Conservation (phyloP, 768 basidiomycete species). For the Symmetrospora coprosmae region DNA sequence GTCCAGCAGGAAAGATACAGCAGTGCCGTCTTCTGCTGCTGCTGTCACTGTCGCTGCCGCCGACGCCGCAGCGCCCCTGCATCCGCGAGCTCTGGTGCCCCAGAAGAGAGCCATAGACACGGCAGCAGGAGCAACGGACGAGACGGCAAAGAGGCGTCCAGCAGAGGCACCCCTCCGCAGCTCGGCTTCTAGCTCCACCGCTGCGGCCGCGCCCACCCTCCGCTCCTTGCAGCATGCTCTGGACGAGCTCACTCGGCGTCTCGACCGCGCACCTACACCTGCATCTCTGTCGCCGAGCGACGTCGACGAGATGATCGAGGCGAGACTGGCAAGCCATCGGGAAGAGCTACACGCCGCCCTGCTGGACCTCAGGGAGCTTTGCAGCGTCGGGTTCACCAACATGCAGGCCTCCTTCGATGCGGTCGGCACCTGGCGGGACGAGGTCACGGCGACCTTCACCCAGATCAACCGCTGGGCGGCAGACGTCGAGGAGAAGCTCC, state of each 20-base stretch:
- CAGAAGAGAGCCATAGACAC: not conserved
- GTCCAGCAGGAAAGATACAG: no score
- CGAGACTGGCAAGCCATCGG: not conserved
- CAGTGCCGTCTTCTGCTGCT: no score
- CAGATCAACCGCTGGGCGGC: not conserved
- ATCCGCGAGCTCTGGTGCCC: not conserved
- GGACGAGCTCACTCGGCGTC: no score
- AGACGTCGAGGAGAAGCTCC: not conserved
- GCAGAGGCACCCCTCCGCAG: not conserved
- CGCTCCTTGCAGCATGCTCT: no score
- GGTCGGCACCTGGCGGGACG: not conserved
- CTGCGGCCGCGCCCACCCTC: not conserved
- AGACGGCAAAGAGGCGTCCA: not conserved
- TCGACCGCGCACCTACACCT: no score
- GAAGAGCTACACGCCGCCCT: not conserved
- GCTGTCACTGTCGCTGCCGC: no score
- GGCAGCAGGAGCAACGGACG: not conserved
- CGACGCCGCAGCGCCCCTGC: not conserved
- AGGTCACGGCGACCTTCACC: not conserved
- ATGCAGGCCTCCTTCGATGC: conserved; percentile 4
- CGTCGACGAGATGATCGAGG: not conserved
- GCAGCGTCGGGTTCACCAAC: not conserved
- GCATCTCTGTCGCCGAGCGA: not conserved
- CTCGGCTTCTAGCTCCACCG: not conserved
- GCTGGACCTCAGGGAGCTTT: not conserved